A percentile compares a stretch with the other conserved stretches of the same genome.
These are phyloP conservation scores for Plantago coronopus DNA, from an alignment of 305 asterid species.

Conservation along the genomic window DNA sequence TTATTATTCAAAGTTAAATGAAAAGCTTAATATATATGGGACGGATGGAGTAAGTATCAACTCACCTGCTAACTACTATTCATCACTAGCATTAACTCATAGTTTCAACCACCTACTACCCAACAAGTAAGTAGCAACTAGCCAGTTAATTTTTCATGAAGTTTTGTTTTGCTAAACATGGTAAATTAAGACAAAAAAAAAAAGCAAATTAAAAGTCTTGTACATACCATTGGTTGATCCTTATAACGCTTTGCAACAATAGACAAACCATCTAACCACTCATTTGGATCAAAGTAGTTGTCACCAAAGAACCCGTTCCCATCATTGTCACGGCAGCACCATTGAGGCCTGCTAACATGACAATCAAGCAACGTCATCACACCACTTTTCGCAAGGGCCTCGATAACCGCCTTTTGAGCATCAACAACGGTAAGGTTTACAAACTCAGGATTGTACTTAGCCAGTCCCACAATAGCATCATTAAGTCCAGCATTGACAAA, in stretches of 20 bases:
- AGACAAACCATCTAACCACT: slow-evolving; percentile 56
- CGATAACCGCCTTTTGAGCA: slow-evolving; percentile 50
- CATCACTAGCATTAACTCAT: no score
- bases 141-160: no score
- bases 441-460: slow-evolving; percentile 35
- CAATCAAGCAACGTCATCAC: slow-evolving; percentile 69
- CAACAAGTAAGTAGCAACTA: no score
- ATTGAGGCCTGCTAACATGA: slow-evolving; percentile 59
- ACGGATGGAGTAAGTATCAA: no score
- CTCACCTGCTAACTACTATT: neutral
- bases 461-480: slow-evolving; percentile 32
- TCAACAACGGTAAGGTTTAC: slow-evolving; percentile 36
- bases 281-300: slow-evolving; percentile 41
- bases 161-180: no score
- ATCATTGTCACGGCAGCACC: slow-evolving; percentile 60
- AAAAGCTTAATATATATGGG: no score
- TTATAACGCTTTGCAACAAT: slow-evolving; percentile 43
- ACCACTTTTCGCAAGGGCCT: slow-evolving; percentile 28
- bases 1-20: no score
- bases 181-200: neutral
- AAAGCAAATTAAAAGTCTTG: no score
- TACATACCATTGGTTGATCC: slow-evolving; percentile 40
- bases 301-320: slow-evolving; percentile 83
- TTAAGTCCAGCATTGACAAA: slow-evolving; percentile 29
- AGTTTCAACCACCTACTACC: no score